These are phyloP conservation scores for Neoarthrinium moseri DNA, from an alignment of 2,329 filamentous ascomycete species.

Conservation along the genomic window DNA sequence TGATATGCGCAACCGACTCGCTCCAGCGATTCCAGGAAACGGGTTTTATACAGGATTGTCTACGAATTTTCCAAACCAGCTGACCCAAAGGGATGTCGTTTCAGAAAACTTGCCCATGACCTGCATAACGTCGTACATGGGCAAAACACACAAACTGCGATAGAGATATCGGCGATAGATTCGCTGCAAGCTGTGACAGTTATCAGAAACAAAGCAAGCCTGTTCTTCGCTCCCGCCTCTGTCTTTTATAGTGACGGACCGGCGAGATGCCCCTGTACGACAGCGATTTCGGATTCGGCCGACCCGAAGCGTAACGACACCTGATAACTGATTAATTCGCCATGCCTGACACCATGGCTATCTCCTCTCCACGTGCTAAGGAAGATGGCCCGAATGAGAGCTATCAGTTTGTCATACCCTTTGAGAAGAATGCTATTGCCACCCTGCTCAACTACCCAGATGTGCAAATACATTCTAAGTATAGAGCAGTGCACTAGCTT, in stretches of 20 bases:
- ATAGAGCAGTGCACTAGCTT: neutral
- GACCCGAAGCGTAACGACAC: neutral
- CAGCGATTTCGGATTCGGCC: neutral
- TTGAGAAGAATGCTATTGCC: neutral
- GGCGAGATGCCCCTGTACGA: neutral
- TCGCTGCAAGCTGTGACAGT: neutral
- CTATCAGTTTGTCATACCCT: slow-evolving; percentile 1
- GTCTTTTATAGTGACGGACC: neutral
- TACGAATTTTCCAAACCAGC: neutral
- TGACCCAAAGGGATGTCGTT: neutral
- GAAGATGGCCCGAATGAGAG: neutral
- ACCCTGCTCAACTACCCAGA: neutral
- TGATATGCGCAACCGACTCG: neutral
- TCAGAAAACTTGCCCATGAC: neutral
- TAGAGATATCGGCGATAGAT: no score
- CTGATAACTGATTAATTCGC: neutral
- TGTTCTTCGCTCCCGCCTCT: neutral
- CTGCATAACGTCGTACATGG: neutral
- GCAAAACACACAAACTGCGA: neutral
- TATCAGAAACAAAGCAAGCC: neutral
- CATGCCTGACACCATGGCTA: neutral
- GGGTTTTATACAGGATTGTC: neutral
- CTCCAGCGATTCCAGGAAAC: neutral
- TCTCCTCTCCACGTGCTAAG: neutral
- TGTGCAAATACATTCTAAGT: slow-evolving; percentile 1